These are phyloP conservation scores for Puccinia sorghi DNA, from an alignment of 1,284 basidiomycete genomes.

Conservation along the genomic window DNA sequence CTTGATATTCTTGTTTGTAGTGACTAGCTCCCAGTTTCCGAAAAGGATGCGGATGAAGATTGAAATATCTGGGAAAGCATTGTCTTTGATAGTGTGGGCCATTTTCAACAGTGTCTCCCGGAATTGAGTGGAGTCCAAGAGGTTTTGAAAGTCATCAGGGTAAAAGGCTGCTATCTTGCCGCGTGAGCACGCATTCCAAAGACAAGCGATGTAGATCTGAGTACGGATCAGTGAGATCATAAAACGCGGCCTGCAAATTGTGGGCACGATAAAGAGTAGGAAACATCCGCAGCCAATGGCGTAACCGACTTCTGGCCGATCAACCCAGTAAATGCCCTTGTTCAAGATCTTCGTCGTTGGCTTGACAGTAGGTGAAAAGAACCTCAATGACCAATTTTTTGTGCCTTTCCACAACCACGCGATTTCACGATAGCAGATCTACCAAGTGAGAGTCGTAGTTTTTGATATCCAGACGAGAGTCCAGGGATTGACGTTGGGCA, in stretches of 20 bases:
- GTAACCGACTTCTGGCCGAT: conserved; percentile 65
- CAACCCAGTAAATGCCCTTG: conserved; percentile 59
- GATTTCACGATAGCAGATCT: conserved; percentile 67
- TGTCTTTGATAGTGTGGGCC: conserved; percentile 63
- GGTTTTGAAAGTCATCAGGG: conserved; percentile 68
- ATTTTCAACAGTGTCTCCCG: conserved; percentile 80
- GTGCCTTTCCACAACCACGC: conserved; percentile 76
- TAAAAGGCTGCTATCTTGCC: conserved; percentile 74
- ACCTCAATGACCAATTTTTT: conserved; percentile 76
- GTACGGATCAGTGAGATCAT: conserved; percentile 78
- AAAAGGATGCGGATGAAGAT: conserved; percentile 78
- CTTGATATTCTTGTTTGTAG: conserved; percentile 25
- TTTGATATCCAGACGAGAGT: conserved; percentile 71
- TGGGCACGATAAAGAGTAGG: conserved; percentile 77
- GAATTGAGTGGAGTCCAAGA: conserved; percentile 85
- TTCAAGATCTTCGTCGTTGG: conserved; percentile 59
- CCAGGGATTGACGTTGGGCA: conserved; percentile 64
- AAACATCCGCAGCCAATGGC: conserved; percentile 79
- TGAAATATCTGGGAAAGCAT: conserved; percentile 68
- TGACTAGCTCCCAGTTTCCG: conserved; percentile 63
- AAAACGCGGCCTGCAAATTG: conserved; percentile 70
- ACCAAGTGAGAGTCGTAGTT: conserved; percentile 82
- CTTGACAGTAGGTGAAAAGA: conserved; percentile 65
- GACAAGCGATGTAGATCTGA: conserved; percentile 73
- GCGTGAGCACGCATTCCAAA: conserved; percentile 78